phyloP scores from a whole-genome alignment of 1,284 basidiomycete species.

The Moniliophthora roreri region DNA sequence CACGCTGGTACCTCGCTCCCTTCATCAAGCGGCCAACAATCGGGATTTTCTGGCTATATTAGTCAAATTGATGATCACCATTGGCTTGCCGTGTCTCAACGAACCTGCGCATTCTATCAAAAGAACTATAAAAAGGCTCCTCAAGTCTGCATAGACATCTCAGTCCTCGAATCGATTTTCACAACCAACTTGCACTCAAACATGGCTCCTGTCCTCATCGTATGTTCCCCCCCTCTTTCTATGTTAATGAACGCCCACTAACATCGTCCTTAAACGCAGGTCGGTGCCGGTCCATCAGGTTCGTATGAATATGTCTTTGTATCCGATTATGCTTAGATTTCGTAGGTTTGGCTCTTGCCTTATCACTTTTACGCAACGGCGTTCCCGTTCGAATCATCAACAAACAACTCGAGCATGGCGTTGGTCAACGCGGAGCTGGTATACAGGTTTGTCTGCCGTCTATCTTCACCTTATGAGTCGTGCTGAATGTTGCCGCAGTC shows the following conservation, averaged over 20 bases:
- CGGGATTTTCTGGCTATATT: too few species aligned
- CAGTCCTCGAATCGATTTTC: not conserved
- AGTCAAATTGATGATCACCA: too few species aligned
- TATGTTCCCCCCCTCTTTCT: not conserved
- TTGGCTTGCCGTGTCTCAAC: too few species aligned
- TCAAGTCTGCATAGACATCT: too few species aligned
- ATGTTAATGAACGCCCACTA: too few species aligned
- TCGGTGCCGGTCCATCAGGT: slow-evolving; percentile 38
- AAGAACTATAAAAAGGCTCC: too few species aligned
- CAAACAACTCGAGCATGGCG: slow-evolving; percentile 10
- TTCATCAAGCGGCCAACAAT: too few species aligned
- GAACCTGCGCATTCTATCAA: too few species aligned
- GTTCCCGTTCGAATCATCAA: slow-evolving; percentile 18
- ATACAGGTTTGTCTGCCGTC: slow-evolving; percentile 2
- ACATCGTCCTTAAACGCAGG: slow-evolving; percentile 23
- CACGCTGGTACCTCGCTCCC: too few species aligned
- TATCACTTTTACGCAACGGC: slow-evolving; percentile 15
- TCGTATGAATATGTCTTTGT: slow-evolving; percentile 36
- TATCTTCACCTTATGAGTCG: not conserved
- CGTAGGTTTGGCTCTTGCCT: slow-evolving; percentile 26
- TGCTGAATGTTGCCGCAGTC: slow-evolving; percentile 4
- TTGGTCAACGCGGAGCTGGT: slow-evolving; percentile 18
- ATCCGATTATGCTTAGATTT: slow-evolving; percentile 29
- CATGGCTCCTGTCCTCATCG: too few species aligned
- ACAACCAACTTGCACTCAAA: not conserved